Evolutionary conservation across 768 basidiomycete species (phyloP).

Genomic region (Lactarius pseudohatsudake): DNA sequence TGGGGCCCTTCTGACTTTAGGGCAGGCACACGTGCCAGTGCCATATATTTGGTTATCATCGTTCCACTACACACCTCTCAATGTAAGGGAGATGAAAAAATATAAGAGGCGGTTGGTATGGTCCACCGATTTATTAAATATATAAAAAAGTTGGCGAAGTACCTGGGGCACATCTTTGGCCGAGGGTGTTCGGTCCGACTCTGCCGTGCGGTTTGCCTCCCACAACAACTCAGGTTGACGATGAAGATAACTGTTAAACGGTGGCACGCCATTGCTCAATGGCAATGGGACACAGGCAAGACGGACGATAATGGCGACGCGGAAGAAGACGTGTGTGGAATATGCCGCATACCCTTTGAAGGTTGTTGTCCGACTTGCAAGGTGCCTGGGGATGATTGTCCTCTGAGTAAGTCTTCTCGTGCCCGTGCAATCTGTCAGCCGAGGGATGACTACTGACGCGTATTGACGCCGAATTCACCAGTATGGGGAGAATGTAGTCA

Average conservation of each 20-base stretch:
- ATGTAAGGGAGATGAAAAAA: background rate
- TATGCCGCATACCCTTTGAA: slow-evolving; percentile 90
- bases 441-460: background rate
- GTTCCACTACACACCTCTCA: background rate
- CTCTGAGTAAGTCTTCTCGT: slow-evolving; percentile 61
- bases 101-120: background rate
- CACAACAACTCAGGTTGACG: background rate
- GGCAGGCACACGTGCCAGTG: slow-evolving; percentile 20
- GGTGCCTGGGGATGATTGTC: slow-evolving; percentile 95
- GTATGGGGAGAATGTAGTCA: slow-evolving; percentile 99
- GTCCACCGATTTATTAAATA: background rate
- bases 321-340: slow-evolving; percentile 75
- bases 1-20: slow-evolving; percentile 17
- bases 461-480: slow-evolving; percentile 35
- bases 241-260: slow-evolving; percentile 86
- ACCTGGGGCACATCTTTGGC: background rate
- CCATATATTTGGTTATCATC: background rate
- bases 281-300: slow-evolving; percentile 73
- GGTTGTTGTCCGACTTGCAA: slow-evolving; percentile 96
- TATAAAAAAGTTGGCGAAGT: background rate
- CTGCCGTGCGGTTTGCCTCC: background rate
- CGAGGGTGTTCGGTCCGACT: slow-evolving; percentile 5
- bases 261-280: slow-evolving; percentile 87
- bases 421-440: background rate
- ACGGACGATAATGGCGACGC: slow-evolving; percentile 54